phyloP scores from a whole-genome alignment of 2,329 filamentous ascomycete genomes.

The Elsinoe perseae region DNA sequence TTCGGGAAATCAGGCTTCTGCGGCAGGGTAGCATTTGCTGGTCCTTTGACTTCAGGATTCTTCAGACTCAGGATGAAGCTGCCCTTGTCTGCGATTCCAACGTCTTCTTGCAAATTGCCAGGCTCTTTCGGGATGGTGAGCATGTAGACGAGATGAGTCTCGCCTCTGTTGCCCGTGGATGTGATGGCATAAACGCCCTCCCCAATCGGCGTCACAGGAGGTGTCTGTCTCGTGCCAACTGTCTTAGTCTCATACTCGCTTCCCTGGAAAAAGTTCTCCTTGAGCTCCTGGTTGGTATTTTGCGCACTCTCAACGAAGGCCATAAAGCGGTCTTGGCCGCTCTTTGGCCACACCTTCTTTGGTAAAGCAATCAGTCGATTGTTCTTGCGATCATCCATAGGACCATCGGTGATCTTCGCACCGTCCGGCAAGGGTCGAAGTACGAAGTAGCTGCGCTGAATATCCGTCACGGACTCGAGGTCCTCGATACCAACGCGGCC shows the following conservation, averaged over 20 bases:
- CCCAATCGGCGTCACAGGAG: constrained; percentile 65
- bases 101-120: constrained; percentile 64
- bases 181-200: constrained; percentile 82
- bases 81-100: constrained; percentile 63
- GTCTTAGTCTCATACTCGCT: constrained; percentile 71
- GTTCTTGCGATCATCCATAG: constrained; percentile 50
- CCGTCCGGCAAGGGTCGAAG: constrained; percentile 63
- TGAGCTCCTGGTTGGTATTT: constrained; percentile 59
- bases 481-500: constrained; percentile 66
- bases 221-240: constrained; percentile 56
- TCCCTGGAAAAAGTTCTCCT: constrained; percentile 60
- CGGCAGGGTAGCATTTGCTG: constrained; percentile 55
- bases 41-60: constrained; percentile 65
- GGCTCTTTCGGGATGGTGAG: constrained; percentile 64
- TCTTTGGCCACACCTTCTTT: constrained; percentile 73
- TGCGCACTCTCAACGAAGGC: constrained; percentile 73
- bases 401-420: constrained; percentile 56
- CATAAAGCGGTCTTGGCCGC: constrained; percentile 63
- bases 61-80: constrained; percentile 74
- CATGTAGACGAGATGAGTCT: constrained; percentile 70
- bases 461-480: constrained; percentile 60
- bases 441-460: constrained; percentile 72
- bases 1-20: constrained; percentile 62
- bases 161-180: constrained; percentile 50
- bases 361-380: constrained; percentile 69